phyloP scores from a whole-genome alignment of 805 yeast genomes.

The Cyberlindnera lachancei region DNA sequence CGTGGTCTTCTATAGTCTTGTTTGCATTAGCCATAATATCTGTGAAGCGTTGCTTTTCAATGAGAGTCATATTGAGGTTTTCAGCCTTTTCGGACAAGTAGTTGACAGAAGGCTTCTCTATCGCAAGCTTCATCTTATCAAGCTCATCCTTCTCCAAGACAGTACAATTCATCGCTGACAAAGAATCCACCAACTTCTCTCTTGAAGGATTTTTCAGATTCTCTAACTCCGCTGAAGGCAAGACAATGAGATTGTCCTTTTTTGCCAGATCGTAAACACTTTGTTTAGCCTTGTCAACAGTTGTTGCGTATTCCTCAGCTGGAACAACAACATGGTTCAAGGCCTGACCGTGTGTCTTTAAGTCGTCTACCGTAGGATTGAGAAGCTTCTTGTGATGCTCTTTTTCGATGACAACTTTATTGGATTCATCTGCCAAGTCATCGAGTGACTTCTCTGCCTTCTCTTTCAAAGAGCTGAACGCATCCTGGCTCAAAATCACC shows the following conservation, averaged over 20 bases:
- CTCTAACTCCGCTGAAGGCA: constrained; percentile 13
- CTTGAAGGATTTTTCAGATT: constrained; percentile 12
- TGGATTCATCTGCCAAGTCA: constrained; percentile 18
- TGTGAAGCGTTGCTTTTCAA: constrained; percentile 10
- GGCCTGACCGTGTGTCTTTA: constrained; percentile 5
- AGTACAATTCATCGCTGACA: constrained; percentile 8
- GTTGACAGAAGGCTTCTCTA: constrained; percentile 9
- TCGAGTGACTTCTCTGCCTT: constrained; percentile 8
- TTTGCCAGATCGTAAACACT: constrained; percentile 18
- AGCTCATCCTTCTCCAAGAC: constrained; percentile 5
- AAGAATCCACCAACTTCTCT: constrained; percentile 4
- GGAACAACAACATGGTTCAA: constrained; percentile 6
- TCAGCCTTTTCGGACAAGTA: constrained; percentile 10
- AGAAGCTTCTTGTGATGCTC: constrained; percentile 13
- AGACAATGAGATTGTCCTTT: constrained; percentile 8
- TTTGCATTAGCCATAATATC: constrained; percentile 8
- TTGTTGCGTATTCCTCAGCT: constrained; percentile 2
- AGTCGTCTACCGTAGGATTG: constrained; percentile 10
- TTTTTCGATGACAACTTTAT: constrained; percentile 19
- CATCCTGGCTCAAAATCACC: constrained; percentile 1
- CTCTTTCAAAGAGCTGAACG: constrained; percentile 1
- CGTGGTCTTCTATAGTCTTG: constrained; percentile 21
- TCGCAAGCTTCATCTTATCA: constrained; percentile 1
- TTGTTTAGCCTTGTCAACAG: constrained; percentile 11
- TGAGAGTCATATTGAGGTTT: constrained; percentile 6